Evolutionary conservation across 2,329 filamentous ascomycete genomes (phyloP).

Genomic region (Phaeomoniella chlamydospora): DNA sequence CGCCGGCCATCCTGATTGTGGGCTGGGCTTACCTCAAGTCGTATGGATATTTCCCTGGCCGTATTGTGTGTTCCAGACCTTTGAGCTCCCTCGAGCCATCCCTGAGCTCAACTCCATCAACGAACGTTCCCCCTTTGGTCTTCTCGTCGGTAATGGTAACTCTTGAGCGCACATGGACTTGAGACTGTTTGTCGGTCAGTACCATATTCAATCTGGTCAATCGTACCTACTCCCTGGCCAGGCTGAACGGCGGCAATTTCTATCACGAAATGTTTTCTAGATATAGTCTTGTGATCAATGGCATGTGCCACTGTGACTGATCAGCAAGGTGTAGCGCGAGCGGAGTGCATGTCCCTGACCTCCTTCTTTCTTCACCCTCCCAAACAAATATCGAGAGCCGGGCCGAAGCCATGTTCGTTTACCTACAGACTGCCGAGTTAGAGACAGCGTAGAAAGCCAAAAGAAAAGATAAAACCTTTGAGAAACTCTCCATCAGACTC

Average conservation of each 20-base stretch:
- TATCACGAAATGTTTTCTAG: conserved; percentile 74
- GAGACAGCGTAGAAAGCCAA: conserved; percentile 15
- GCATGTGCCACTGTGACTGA: conserved; percentile 43
- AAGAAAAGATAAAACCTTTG: conserved; percentile 29
- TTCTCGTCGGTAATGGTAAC: conserved; percentile 63
- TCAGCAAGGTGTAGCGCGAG: conserved; percentile 16
- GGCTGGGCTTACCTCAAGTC: conserved; percentile 22
- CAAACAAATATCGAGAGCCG: conserved; percentile 73
- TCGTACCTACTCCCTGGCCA: conserved; percentile 47
- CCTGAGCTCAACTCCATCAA: conserved; percentile 60
- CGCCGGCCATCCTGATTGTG: background rate
- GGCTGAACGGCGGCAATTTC: conserved; percentile 50
- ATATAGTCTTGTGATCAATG: conserved; percentile 71
- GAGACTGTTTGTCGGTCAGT: conserved; percentile 30
- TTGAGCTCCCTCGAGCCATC: conserved; percentile 41
- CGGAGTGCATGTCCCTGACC: conserved; percentile 1
- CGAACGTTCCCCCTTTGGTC: conserved; percentile 70
- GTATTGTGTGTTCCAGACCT: conserved; percentile 47
- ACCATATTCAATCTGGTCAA: conserved; percentile 5
- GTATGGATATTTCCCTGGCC: conserved; percentile 55
- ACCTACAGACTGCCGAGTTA: conserved; percentile 26
- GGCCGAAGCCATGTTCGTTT: conserved; percentile 74
- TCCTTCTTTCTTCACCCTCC: conserved; percentile 53
- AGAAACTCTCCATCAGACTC: conserved; percentile 35
- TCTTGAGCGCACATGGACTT: conserved; percentile 49